A percentile compares a stretch with the other conserved stretches of the same genome.
Conservation (phyloP, 192 early-diverging fungal species). For the Backusella tuberculispora region DNA sequence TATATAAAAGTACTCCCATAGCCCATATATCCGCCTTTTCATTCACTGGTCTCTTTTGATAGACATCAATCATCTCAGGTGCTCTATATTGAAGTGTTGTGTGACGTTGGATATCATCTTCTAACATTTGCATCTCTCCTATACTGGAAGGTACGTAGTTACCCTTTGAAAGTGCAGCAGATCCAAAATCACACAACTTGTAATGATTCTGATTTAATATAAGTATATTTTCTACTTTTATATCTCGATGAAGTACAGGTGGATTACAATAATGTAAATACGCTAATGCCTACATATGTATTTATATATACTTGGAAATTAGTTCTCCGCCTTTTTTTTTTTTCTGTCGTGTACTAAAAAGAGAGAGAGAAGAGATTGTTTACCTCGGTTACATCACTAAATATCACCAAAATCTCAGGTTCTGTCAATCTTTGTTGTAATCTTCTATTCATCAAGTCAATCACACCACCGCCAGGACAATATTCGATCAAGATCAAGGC, state of each 20-base stretch:
- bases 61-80: conserved; percentile 95
- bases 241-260: conserved; percentile 86
- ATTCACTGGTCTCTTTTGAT: conserved; percentile 77
- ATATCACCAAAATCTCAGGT: conserved; percentile 87
- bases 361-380: background rate
- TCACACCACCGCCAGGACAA: conserved; percentile 80
- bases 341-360: background rate
- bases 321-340: background rate
- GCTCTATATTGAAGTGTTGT: conserved; percentile 96
- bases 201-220: conserved; percentile 63
- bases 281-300: conserved; percentile 78
- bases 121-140: conserved; percentile 72
- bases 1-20: conserved; percentile 93
- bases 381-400: conserved; percentile 78
- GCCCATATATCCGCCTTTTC: conserved; percentile 82
- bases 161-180: conserved; percentile 64
- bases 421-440: conserved; percentile 76
- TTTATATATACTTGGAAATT: background rate
- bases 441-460: conserved; percentile 86
- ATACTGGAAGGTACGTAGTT: conserved; percentile 60
- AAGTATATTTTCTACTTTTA: conserved; percentile 86
- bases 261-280: conserved; percentile 86
- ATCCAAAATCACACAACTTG: conserved; percentile 98
- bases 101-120: conserved; percentile 88
- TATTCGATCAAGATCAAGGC: conserved; percentile 92